Percentiles rank a stretch among this genome's conserved stretches.
Evolutionary conservation across 129 eudicot species (phyloP).

Genomic region (Rutidosis leptorrhynchoides): DNA sequence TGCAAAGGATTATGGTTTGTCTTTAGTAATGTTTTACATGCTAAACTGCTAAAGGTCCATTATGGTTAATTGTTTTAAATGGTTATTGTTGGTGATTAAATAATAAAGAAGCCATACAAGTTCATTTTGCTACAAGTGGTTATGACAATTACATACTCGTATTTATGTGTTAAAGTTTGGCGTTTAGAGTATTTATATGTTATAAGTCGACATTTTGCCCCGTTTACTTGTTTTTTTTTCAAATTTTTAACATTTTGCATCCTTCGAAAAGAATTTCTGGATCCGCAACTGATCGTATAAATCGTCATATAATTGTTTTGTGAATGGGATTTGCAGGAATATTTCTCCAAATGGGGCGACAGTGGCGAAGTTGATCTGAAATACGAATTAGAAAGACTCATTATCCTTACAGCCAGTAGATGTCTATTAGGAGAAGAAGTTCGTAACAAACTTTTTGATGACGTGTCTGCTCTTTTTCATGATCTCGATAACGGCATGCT

Average conservation of each 20-base stretch:
- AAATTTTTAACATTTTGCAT: too few relatives aligned
- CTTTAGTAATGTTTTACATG: background rate
- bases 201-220: too few relatives aligned
- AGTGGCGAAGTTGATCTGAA: slow-evolving; percentile 93
- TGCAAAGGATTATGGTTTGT: background rate
- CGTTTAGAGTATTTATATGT: too few relatives aligned
- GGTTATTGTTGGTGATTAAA: background rate
- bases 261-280: too few relatives aligned
- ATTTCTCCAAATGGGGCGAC: slow-evolving; percentile 95
- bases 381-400: slow-evolving; percentile 75
- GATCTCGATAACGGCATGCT: slow-evolving; percentile 95
- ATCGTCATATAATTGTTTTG: slow-evolving; percentile 2
- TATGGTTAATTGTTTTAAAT: background rate
- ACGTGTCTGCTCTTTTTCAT: slow-evolving; percentile 89
- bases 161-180: too few relatives aligned
- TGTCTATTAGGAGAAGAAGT: slow-evolving; percentile 89
- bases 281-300: too few relatives aligned
- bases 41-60: background rate
- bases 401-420: slow-evolving; percentile 91
- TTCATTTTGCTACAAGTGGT: too few relatives aligned
- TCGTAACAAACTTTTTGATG: slow-evolving; percentile 86
- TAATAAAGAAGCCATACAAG: too few relatives aligned
- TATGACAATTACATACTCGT: too few relatives aligned
- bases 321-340: slow-evolving; percentile 49
- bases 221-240: too few relatives aligned